phyloP scores from a whole-genome alignment of 2,329 filamentous ascomycete species.

The Ophiocordyceps australis region DNA sequence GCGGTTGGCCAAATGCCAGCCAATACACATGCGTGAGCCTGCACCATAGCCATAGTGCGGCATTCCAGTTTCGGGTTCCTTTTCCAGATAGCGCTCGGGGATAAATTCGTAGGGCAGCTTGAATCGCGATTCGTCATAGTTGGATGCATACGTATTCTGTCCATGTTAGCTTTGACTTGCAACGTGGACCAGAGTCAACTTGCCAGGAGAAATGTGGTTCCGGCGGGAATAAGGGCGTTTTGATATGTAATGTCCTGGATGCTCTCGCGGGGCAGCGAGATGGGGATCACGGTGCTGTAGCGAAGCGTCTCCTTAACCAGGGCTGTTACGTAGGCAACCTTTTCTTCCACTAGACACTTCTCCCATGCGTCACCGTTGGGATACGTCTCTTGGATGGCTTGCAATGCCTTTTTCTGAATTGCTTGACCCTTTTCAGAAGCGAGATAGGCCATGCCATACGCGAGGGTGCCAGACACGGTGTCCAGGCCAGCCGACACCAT shows the following conservation, averaged over 20 bases:
- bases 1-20: conserved; percentile 43
- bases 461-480: conserved; percentile 62
- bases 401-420: conserved; percentile 51
- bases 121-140: conserved; percentile 56
- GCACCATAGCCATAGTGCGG: conserved; percentile 46
- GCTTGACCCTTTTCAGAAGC: conserved; percentile 47
- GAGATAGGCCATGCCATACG: conserved; percentile 64
- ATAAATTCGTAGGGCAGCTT: conserved; percentile 41
- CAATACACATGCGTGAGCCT: conserved; percentile 44
- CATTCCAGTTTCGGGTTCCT: conserved; percentile 31
- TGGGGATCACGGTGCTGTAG: conserved; percentile 65
- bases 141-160: conserved; percentile 53
- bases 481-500: conserved; percentile 72
- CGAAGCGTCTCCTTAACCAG: conserved; percentile 63
- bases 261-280: conserved; percentile 55
- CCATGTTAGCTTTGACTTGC: background rate
- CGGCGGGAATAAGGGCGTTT: conserved; percentile 48
- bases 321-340: conserved; percentile 59
- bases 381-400: conserved; percentile 53
- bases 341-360: conserved; percentile 53
- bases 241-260: conserved; percentile 58
- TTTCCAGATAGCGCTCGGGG: conserved; percentile 51
- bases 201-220: conserved; percentile 66
- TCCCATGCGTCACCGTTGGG: conserved; percentile 63
- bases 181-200: background rate